These are phyloP conservation scores for Rhexocercosporidium sp. DNA, from an alignment of 2,329 filamentous ascomycete species.

Conservation along the genomic window DNA sequence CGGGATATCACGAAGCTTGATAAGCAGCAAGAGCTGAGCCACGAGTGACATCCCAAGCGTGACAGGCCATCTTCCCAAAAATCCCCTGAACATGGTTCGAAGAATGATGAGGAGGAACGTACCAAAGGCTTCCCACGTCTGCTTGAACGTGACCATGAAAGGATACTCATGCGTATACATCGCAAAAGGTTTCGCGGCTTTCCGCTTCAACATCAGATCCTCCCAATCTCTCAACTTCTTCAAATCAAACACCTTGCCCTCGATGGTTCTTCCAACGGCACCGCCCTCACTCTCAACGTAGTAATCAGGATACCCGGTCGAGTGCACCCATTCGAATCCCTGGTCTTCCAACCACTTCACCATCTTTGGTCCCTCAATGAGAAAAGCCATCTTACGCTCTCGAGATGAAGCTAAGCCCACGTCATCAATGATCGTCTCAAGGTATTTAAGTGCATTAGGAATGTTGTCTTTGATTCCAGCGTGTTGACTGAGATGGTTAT, in stretches of 20 bases:
- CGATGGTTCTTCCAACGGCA: slow-evolving; percentile 15
- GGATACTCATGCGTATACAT: slow-evolving; percentile 13
- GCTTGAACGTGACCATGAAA: background rate
- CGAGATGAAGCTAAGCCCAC: slow-evolving; percentile 40
- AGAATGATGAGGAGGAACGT: slow-evolving; percentile 1
- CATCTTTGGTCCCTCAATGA: slow-evolving; percentile 43
- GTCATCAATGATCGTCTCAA: slow-evolving; percentile 40
- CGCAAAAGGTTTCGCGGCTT: background rate
- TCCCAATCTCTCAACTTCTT: slow-evolving; percentile 15
- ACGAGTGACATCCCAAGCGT: slow-evolving; percentile 18
- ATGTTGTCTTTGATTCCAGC: slow-evolving; percentile 36
- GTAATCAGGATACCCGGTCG: slow-evolving; percentile 43
- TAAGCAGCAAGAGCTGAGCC: slow-evolving; percentile 16
- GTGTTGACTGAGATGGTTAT: slow-evolving; percentile 34
- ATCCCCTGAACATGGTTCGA: background rate
- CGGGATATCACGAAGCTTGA: slow-evolving; percentile 1
- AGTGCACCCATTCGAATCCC: slow-evolving; percentile 40
- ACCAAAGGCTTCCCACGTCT: slow-evolving; percentile 8
- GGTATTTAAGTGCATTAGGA: slow-evolving; percentile 38
- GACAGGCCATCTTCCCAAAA: slow-evolving; percentile 13
- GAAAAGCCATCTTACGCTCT: slow-evolving; percentile 39
- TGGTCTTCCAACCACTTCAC: slow-evolving; percentile 38
- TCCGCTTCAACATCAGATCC: background rate
- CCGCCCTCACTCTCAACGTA: slow-evolving; percentile 31
- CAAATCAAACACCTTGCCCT: slow-evolving; percentile 21